phyloP scores from a whole-genome alignment of 768 basidiomycete genomes.

The Paxillus ammoniavirescens region DNA sequence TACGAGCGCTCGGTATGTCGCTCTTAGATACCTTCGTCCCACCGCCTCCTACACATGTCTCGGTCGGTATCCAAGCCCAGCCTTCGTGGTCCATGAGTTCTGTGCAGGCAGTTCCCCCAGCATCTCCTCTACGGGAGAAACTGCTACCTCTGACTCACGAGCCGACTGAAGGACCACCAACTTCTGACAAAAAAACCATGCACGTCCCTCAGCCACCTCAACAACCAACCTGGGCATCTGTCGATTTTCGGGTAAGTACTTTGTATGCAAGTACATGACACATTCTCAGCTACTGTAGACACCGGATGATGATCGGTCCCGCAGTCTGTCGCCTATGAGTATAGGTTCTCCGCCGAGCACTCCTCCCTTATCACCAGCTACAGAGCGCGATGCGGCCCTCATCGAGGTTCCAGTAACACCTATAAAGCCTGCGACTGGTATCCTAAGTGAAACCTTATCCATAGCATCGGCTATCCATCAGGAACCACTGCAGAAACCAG shows the following conservation, averaged over 20 bases:
- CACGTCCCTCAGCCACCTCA: conserved; percentile 10
- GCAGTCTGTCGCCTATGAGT: conserved; percentile 64
- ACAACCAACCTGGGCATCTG: conserved; percentile 13
- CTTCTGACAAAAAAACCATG: conserved; percentile 10
- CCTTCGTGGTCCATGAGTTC: conserved; percentile 36
- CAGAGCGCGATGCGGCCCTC: conserved; percentile 1
- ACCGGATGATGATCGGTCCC: conserved; percentile 31
- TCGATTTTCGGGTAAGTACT: conserved; percentile 22
- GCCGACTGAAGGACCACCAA: conserved; percentile 7
- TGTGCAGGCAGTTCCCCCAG: conserved; percentile 34
- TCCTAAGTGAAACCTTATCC: conserved; percentile 9
- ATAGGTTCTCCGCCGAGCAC: conserved; percentile 48
- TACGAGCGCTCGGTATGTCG: conserved; percentile 29
- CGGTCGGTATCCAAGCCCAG: conserved; percentile 47
- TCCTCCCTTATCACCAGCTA: conserved; percentile 27
- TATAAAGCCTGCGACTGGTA: conserved; percentile 1
- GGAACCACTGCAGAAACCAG: conserved; percentile 13
- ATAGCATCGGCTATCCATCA: conserved; percentile 17
- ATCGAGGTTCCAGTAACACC: conserved; percentile 5
- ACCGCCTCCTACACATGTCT: conserved; percentile 30
- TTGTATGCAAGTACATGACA: neutral
- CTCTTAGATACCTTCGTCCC: conserved; percentile 25
- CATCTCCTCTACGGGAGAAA: conserved; percentile 14
- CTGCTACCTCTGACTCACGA: conserved; percentile 1
- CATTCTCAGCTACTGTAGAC: conserved; percentile 31